Evolutionary conservation across 129 eudicot species (phyloP).

Genomic region (Heracleum sosnowskyi): DNA sequence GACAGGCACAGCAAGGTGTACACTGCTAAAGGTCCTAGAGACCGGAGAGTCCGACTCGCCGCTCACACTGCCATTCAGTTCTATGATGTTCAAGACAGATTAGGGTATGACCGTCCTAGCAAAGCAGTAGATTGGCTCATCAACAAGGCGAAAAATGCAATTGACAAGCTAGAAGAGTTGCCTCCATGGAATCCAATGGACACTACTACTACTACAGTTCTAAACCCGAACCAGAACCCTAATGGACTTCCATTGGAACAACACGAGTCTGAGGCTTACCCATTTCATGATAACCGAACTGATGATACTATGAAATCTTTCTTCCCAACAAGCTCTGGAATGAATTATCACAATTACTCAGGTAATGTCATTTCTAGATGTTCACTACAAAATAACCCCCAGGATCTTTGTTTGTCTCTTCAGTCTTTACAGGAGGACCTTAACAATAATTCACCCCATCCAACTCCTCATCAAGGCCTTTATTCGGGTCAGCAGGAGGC

Average conservation of each 20-base stretch:
- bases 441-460: conserved; percentile 4
- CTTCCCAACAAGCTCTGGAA: conserved; percentile 23
- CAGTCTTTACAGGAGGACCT: conserved; percentile 21
- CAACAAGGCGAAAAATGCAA: conserved; percentile 35
- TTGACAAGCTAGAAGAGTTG: conserved; percentile 33
- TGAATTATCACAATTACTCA: conserved; percentile 20
- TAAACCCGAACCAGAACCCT: background rate
- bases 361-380: conserved; percentile 13
- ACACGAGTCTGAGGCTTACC: conserved; percentile 4
- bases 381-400: background rate
- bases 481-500: conserved; percentile 6
- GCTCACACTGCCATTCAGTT: conserved; percentile 54
- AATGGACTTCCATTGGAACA: conserved; percentile 6
- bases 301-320: conserved; percentile 33
- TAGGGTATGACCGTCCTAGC: conserved; percentile 47
- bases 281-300: background rate
- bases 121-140: conserved; percentile 52
- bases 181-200: conserved; percentile 25
- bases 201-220: background rate
- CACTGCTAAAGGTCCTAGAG: conserved; percentile 47
- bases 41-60: conserved; percentile 38
- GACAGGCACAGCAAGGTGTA: conserved; percentile 45
- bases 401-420: conserved; percentile 33
- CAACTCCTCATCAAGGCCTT: background rate
- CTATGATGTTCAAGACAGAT: conserved; percentile 46